Conservation (phyloP, 2,329 filamentous ascomycete species). For the Claviceps maximensis region DNA sequence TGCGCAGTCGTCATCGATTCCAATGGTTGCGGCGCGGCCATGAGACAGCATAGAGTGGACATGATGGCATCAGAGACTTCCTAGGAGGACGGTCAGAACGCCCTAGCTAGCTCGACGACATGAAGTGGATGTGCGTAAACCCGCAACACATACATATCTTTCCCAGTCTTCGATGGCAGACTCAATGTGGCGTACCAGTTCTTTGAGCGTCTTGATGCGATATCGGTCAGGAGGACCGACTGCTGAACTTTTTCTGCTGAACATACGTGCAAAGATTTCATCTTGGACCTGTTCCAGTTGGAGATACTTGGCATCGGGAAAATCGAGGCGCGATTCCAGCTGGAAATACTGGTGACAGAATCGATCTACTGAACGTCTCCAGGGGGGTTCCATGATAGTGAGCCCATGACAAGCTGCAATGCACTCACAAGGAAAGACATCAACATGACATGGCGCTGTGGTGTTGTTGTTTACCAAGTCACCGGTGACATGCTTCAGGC, state of each 20-base stretch:
- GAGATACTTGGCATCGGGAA: slow-evolving; percentile 47
- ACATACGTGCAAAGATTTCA: slow-evolving; percentile 52
- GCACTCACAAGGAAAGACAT: neutral
- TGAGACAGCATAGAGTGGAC: slow-evolving; percentile 49
- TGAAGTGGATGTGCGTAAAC: neutral
- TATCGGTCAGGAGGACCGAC: slow-evolving; percentile 56
- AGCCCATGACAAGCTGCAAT: neutral
- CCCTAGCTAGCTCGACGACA: neutral
- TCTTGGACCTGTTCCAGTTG: slow-evolving; percentile 50
- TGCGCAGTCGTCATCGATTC: slow-evolving; percentile 55
- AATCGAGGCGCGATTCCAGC: slow-evolving; percentile 49
- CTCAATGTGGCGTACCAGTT: slow-evolving; percentile 58
- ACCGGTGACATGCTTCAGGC: neutral
- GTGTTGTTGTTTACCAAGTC: neutral
- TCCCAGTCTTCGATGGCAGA: slow-evolving; percentile 67
- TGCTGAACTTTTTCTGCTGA: slow-evolving; percentile 41
- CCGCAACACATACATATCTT: slow-evolving; percentile 60
- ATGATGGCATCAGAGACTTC: slow-evolving; percentile 75
- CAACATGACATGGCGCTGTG: neutral
- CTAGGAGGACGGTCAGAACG: slow-evolving; percentile 33
- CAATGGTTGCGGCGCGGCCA: slow-evolving; percentile 49
- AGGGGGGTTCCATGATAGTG: slow-evolving; percentile 1
- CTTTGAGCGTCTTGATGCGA: slow-evolving; percentile 58
- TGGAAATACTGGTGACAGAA: slow-evolving; percentile 72
- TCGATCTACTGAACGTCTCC: slow-evolving; percentile 22